Base-by-base conservation (phyloP, 768 basidiomycete genomes). In the Glaciozyma martinii region DNA sequence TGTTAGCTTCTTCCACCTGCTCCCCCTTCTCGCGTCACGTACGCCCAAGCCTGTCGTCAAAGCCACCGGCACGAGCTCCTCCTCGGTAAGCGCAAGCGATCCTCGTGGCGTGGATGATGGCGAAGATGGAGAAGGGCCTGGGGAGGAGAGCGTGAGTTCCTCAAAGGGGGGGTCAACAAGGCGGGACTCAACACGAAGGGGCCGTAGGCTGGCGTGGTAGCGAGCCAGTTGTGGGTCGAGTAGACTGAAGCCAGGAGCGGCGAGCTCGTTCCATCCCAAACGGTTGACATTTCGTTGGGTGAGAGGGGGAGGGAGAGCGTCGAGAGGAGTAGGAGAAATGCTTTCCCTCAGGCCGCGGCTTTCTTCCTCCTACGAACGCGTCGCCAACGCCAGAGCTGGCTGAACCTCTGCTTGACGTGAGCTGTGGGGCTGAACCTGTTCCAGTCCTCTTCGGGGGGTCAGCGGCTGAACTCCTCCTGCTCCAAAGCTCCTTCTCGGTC, bases 61-160 rank as follows among this genome's bases (percentile, higher is more conserved):
- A 70, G 0, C 68, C 68, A 4, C 68, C 68, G 1, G 44, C 49
- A 3, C 53, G 49, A 8, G 68, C 60, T 49, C 60, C 60, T 5
- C 68, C 68, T 8, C 68, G 37, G 60, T 70, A 70, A n/a, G 62
- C 68, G 23, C 65, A 66, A 10, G 68, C 63, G 47, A 70, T 49
- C 29, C 68, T 60, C n/a, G 66, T 55, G 2, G 65, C 65, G 25
- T 70, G 68, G 19, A 57, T 29, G 19, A 70, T 49, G 9, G 68
- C 62, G 30, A 70, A 70, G 46, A 70, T 49, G 15, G 65, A 61
- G 57, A 70, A 70, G 15, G 68, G 68, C 6, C 68, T 70, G 57
- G 8, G 7, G 1, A 10, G 4, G 7, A 23, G 3, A 21, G 5
- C 37, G 43, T 5, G 33, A 40, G 58, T 5, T 5, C 1, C 42